A percentile compares a stretch with the other conserved stretches of the same genome.
Conservation (phyloP, 2,329 filamentous ascomycete species). For the Lojkania enalia region DNA sequence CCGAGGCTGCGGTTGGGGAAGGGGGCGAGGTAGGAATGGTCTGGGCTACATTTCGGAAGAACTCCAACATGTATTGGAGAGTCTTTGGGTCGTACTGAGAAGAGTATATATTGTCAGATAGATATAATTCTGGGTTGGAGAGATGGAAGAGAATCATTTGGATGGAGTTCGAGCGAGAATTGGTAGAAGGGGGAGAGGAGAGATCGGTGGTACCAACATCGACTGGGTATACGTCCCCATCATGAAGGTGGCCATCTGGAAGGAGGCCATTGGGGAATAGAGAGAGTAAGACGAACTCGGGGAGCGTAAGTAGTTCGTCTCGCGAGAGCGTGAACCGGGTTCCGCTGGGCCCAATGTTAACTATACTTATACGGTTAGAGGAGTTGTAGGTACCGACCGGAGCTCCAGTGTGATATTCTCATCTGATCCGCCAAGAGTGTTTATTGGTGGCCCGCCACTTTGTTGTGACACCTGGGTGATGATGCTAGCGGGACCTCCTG, state of each 20-base stretch:
- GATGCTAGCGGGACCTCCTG: slow-evolving; percentile 95
- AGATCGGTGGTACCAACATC: slow-evolving; percentile 71
- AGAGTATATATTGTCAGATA: slow-evolving; percentile 59
- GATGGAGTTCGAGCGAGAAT: slow-evolving; percentile 33
- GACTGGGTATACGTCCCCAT: slow-evolving; percentile 93
- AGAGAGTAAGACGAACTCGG: slow-evolving; percentile 96
- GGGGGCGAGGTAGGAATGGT: slow-evolving; percentile 79
- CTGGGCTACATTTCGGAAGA: slow-evolving; percentile 94
- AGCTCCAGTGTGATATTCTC: slow-evolving; percentile 95
- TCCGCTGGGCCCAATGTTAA: slow-evolving; percentile 61
- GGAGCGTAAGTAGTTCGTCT: slow-evolving; percentile 91
- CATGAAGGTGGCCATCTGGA: slow-evolving; percentile 92
- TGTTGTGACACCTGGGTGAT: slow-evolving; percentile 96
- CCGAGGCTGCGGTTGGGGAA: slow-evolving; percentile 59
- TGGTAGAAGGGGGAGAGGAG: slow-evolving; percentile 28
- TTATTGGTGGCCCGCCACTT: slow-evolving; percentile 74
- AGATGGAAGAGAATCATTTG: slow-evolving; percentile 47
- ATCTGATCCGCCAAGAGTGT: slow-evolving; percentile 84
- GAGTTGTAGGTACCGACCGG: slow-evolving; percentile 62
- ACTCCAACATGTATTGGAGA: slow-evolving; percentile 98
- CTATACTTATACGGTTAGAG: slow-evolving; percentile 20
- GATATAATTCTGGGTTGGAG: slow-evolving; percentile 53
- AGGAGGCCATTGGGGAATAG: slow-evolving; percentile 98
- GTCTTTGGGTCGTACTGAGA: slow-evolving; percentile 92
- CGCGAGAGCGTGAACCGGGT: slow-evolving; percentile 91